Conservation (phyloP, 306 rosid species). For the Begonia loranthoides region DNA sequence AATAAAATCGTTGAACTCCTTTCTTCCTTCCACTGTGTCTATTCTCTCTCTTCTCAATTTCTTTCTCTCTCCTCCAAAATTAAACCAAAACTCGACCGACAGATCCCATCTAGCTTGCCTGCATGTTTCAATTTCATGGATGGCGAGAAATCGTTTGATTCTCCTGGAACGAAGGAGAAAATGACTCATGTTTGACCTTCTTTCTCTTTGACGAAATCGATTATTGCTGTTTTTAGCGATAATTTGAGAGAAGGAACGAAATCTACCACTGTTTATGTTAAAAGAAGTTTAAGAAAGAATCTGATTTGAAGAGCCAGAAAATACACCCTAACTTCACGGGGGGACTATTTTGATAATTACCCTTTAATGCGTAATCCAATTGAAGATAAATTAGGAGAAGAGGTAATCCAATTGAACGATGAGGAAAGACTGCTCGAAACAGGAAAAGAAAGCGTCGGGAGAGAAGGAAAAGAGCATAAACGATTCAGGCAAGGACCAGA, state of each 20-base stretch:
- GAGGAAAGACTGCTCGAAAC: constrained; percentile 8
- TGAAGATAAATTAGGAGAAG: constrained; percentile 7
- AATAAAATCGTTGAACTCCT: too few relatives aligned
- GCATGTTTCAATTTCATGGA: constrained; percentile 42
- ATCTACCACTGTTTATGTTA: not conserved
- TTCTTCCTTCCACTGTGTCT: too few relatives aligned
- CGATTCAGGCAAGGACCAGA: too few relatives aligned
- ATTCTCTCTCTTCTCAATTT: too few relatives aligned
- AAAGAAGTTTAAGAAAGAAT: not conserved
- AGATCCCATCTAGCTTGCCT: too few relatives aligned
- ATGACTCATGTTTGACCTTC: constrained; percentile 9
- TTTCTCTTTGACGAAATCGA: not conserved
- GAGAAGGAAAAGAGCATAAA: constrained; percentile 9
- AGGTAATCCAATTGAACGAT: constrained; percentile 3
- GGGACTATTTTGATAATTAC: too few relatives aligned
- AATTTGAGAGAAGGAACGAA: constrained; percentile 6
- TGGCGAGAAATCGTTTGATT: constrained; percentile 28
- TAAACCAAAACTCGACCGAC: too few relatives aligned
- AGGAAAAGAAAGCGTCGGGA: constrained; percentile 7
- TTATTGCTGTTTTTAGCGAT: too few relatives aligned
- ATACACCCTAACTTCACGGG: too few relatives aligned
- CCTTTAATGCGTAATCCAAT: too few relatives aligned
- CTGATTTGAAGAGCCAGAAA: constrained; percentile 4
- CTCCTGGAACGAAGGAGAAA: constrained; percentile 41
- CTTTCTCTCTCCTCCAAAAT: too few relatives aligned